Base-by-base conservation (phyloP, 805 yeast genomes). In the Wickerhamiella vanderwaltii region DNA sequence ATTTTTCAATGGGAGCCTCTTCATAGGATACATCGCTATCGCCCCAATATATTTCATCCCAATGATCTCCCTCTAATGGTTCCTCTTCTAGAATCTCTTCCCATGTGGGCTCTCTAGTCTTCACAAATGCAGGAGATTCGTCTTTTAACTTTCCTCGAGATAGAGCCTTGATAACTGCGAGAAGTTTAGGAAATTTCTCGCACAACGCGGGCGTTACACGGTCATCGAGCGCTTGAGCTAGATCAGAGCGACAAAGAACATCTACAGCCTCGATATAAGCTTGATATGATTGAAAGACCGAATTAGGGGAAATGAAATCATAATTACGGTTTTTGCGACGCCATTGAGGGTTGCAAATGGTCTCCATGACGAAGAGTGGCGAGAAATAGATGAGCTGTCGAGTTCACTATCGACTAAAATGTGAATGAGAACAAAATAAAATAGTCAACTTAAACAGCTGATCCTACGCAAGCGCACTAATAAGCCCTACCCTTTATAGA, bases 1-100 rank as follows among this genome's bases (percentile, higher is more conserved):
- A 7, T 7, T 7, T 7, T 7, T 23, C 26, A 7, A 12, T 19
- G 7, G 35, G 35, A 15, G 12, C 20, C 6, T 6, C 4, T 6
- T 15, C 12, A 7, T 17, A 6, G n/a, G 24, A 5, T 6, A 6
- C 13, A 5, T 6, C 25, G 9, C 15, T 4, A 6, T 35, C 33
- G 9, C 17, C 13, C 13, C 19, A 28, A 3, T 28, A 9, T 19
- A 9, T 41, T 25, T 41, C 47, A 13, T 43, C 36, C 61, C 61
- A 56, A 36, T 56, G 58, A 12, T 51, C 56, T 1, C 60, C 60
- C 12, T 42, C 43, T 15, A 56, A 36, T 6, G 59, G 59, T 6
- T 54, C 59, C 9, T 50, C 56, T 6, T 22, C 44, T 12, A 54
- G 19, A n/a, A 56, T 56, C 4, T 53, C 55, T 2, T 41, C 33